Base-by-base conservation (phyloP, 1,284 basidiomycete genomes). In the Austropuccinia psidii region DNA sequence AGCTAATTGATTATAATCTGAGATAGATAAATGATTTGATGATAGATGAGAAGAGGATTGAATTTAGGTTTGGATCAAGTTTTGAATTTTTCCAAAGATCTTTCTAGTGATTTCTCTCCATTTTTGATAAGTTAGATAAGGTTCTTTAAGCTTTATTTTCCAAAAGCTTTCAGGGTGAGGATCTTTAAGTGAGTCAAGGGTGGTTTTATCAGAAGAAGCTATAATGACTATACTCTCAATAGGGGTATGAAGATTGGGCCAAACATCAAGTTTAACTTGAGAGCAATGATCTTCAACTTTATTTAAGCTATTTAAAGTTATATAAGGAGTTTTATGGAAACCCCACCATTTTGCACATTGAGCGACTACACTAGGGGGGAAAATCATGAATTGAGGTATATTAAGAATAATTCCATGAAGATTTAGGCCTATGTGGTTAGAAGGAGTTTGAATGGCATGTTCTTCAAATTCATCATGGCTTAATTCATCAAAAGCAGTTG, bases 131-230 rank as follows among this genome's bases (percentile, higher is more conserved):
- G 96, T 95, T 83, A 98, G 88, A 80, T 98, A 98, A 0, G 95
- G 95, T 80, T 98, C 93, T 81, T 98, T 93, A 80, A 97, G 98
- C 81, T 99, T 98, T 83, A 98, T 86, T 81, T 99, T 98, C 88
- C 97, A 98, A 85, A 99, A 98, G n/a, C n/a, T n/a, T n/a, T n/a
- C n/a, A 4, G 19, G 70, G 1, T 60, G 49, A 13, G 33, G 41
- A 9, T 75, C 47, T 4, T 55, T 6, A 78, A 78, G 7, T 24
- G 81, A 78, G 24, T 55, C 67, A 19, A 73, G 31, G 1, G 75
- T 47, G 69, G 43, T 2, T 61, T 68, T 19, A 73, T 31, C 21
- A n/a, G n/a, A n/a, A n/a, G n/a, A n/a, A n/a, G n/a, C n/a, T n/a
- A n/a, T n/a, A 2, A 98, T 93, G 76, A 99, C 95, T 80, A 98